Conservation (phyloP, 1,139 yeast genomes). For the Hyphopichia khmerensis region DNA sequence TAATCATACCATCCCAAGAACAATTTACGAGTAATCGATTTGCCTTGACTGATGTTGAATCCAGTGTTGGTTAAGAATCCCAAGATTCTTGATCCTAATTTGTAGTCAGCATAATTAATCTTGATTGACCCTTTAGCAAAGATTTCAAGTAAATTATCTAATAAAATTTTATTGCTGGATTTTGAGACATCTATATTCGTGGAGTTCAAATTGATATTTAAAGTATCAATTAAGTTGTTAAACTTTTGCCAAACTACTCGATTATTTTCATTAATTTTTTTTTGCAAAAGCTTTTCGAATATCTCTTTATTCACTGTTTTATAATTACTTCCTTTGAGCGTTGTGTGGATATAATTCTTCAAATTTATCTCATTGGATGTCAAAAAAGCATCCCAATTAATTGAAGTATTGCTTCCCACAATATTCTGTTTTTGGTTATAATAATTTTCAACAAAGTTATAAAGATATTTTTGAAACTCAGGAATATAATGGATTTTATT, state of each 20-base stretch:
- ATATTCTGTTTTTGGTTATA: slow-evolving; percentile 11
- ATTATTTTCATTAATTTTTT: slow-evolving; percentile 24
- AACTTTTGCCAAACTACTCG: slow-evolving; percentile 22
- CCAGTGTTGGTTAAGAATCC: slow-evolving; percentile 38
- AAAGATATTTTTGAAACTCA: slow-evolving; percentile 39
- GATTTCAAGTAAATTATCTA: slow-evolving; percentile 30
- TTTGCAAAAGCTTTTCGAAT: slow-evolving; percentile 21
- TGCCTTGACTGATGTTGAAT: not conserved
- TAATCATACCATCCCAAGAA: slow-evolving; percentile 46
- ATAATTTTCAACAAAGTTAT: slow-evolving; percentile 33
- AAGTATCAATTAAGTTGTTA: slow-evolving; percentile 27
- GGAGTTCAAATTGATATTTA: slow-evolving; percentile 9
- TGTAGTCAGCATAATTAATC: slow-evolving; percentile 44
- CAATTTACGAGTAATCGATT: slow-evolving; percentile 23
- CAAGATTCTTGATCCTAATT: slow-evolving; percentile 38
- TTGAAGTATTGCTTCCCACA: slow-evolving; percentile 3
- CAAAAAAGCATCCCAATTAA: slow-evolving; percentile 24
- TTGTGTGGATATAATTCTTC: slow-evolving; percentile 14
- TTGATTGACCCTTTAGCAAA: slow-evolving; percentile 37
- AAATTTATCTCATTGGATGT: slow-evolving; percentile 18
- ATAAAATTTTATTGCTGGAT: slow-evolving; percentile 15
- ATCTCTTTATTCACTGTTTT: slow-evolving; percentile 17
- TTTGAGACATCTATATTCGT: slow-evolving; percentile 6
- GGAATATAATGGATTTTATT: slow-evolving; percentile 40
- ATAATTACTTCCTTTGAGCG: slow-evolving; percentile 8